phyloP scores from a whole-genome alignment of 495 filamentous ascomycete species.

The Aspergillus sclerotioniger region DNA sequence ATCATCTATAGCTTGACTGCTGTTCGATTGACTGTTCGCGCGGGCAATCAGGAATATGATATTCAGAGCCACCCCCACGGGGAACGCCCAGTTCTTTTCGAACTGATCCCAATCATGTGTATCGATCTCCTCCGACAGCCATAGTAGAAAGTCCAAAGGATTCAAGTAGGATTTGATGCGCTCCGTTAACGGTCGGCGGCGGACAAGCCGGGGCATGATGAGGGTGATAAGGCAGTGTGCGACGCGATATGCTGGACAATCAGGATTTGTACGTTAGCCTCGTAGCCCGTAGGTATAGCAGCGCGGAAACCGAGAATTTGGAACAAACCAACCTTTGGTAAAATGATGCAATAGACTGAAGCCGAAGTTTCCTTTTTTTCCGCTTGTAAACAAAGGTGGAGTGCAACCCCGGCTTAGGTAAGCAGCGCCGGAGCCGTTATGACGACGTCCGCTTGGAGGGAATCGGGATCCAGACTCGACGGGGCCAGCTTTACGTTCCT shows the following conservation, averaged over 20 bases:
- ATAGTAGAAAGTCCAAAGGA: conserved; percentile 82
- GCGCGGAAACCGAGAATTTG: not conserved
- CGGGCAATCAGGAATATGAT: conserved; percentile 76
- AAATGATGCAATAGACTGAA: not conserved
- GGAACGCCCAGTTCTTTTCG: conserved; percentile 66
- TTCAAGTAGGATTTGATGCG: conserved; percentile 77
- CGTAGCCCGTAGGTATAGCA: not conserved
- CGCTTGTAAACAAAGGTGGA: conserved; percentile 18
- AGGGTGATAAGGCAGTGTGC: conserved; percentile 8
- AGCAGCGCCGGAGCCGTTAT: conserved; percentile 19
- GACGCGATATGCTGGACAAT: conserved; percentile 1
- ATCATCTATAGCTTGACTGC: conserved; percentile 59
- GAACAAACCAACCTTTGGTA: not conserved
- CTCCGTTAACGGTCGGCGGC: conserved; percentile 70
- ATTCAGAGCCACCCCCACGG: conserved; percentile 73
- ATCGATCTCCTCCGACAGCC: conserved; percentile 86
- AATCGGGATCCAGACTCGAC: conserved; percentile 11
- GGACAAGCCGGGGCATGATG: conserved; percentile 75
- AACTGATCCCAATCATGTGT: conserved; percentile 82
- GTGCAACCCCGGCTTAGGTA: conserved; percentile 24
- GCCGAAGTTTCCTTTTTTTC: conserved; percentile 6
- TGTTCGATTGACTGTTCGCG: conserved; percentile 60
- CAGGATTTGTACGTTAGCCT: not conserved
- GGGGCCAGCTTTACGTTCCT: conserved; percentile 6
- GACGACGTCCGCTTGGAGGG: conserved; percentile 16